Percentiles rank a stretch among this genome's conserved stretches.
Evolutionary conservation across 768 basidiomycete species (phyloP).

Genomic region (Leccinellum luteum): DNA sequence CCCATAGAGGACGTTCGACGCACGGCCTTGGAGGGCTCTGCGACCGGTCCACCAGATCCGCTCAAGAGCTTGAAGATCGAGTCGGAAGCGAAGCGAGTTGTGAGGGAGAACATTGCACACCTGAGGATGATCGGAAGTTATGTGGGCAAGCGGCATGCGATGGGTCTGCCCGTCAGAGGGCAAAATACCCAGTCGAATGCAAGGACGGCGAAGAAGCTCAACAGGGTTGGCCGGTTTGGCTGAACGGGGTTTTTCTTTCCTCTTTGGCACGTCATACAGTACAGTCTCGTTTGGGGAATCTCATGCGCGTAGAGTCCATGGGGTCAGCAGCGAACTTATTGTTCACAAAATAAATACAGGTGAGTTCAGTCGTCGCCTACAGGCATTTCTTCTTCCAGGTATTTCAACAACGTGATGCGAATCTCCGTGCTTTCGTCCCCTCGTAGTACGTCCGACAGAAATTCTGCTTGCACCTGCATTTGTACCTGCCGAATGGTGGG

Average conservation of each 20-base stretch:
- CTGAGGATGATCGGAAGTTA: conserved; percentile 93
- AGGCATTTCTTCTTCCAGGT: conserved; percentile 95
- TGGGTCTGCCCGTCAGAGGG: conserved; percentile 90
- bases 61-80: conserved; percentile 81
- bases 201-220: conserved; percentile 86
- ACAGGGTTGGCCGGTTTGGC: conserved; percentile 68
- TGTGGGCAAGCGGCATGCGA: conserved; percentile 89
- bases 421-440: conserved; percentile 96
- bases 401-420: conserved; percentile 83
- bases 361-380: conserved; percentile 78
- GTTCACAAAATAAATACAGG: conserved; percentile 16
- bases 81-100: conserved; percentile 75
- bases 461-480: conserved; percentile 89
- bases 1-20: conserved; percentile 30
- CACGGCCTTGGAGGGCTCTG: conserved; percentile 30
- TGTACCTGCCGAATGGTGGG: conserved; percentile 63
- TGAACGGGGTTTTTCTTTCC: conserved; percentile 15
- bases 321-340: not conserved
- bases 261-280: conserved; percentile 10
- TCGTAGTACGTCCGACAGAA: conserved; percentile 85
- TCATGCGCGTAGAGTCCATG: not conserved
- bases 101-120: conserved; percentile 91
- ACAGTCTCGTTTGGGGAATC: conserved; percentile 1
- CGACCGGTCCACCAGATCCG: conserved; percentile 50
- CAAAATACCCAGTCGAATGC: conserved; percentile 92